These are phyloP conservation scores for Diaporthe capsici DNA, from an alignment of 2,329 filamentous ascomycete species.

Conservation along the genomic window DNA sequence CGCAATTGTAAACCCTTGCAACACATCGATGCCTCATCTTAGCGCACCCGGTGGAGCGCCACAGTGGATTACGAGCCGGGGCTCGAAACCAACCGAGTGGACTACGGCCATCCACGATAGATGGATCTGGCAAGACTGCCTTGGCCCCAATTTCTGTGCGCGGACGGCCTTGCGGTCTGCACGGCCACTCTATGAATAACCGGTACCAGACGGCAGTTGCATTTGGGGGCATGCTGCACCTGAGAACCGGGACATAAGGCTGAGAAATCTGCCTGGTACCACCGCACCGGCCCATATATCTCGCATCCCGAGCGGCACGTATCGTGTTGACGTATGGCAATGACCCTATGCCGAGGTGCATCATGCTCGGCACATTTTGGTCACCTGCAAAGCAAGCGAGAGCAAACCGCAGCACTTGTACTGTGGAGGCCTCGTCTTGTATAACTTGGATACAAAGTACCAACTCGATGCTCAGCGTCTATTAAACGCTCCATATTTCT, in stretches of 20 bases:
- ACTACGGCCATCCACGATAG: background rate
- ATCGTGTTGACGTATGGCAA: background rate
- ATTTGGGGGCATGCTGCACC: background rate
- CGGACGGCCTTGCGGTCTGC: background rate
- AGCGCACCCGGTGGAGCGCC: conserved; percentile 24
- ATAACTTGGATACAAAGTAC: background rate
- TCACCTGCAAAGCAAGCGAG: background rate
- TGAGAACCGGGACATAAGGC: conserved; percentile 22
- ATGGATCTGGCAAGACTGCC: conserved; percentile 11
- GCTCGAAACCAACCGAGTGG: conserved; percentile 33
- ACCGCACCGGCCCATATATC: background rate
- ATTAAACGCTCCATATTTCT: no score
- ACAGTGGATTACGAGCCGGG: conserved; percentile 27
- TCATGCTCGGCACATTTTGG: background rate
- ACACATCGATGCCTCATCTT: conserved; percentile 16
- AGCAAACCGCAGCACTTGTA: background rate
- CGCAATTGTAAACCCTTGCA: background rate
- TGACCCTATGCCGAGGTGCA: background rate
- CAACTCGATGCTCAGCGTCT: background rate
- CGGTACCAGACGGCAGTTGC: background rate
- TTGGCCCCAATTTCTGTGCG: conserved; percentile 17
- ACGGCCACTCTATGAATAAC: conserved; percentile 16
- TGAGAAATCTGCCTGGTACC: background rate
- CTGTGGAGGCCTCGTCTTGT: background rate
- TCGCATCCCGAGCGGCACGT: background rate